These are phyloP conservation scores for Ramularia endophylla DNA, from an alignment of 2,329 filamentous ascomycete species.

Conservation along the genomic window DNA sequence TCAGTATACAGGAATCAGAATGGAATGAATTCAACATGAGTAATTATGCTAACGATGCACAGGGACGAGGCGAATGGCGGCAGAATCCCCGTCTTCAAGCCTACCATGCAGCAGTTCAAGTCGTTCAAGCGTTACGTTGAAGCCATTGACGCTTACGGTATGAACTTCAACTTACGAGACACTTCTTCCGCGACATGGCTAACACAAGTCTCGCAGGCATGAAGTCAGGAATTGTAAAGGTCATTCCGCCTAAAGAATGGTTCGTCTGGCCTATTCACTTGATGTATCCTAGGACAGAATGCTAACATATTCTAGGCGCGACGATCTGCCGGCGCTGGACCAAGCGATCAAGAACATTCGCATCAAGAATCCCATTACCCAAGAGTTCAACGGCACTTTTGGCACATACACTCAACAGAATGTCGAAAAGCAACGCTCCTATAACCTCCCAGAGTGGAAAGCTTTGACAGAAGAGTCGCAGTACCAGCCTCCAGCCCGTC, in stretches of 20 bases:
- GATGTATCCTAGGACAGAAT: conserved; percentile 4
- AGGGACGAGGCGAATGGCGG: conserved; percentile 57
- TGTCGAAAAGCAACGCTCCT: conserved; percentile 90
- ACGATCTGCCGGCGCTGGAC: conserved; percentile 69
- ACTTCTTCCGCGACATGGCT: no score
- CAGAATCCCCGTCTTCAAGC: conserved; percentile 87
- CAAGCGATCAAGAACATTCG: conserved; percentile 85
- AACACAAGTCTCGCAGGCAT: background rate
- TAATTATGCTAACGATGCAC: conserved; percentile 52
- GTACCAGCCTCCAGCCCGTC: conserved; percentile 86
- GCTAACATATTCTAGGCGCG: conserved; percentile 44
- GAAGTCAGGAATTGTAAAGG: conserved; percentile 91
- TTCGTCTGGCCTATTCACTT: conserved; percentile 47
- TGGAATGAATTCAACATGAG: no score
- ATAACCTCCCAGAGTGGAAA: conserved; percentile 96
- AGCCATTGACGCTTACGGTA: conserved; percentile 88
- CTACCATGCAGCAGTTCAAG: conserved; percentile 89
- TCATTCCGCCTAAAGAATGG: conserved; percentile 92
- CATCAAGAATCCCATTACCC: conserved; percentile 95
- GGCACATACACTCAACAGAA: conserved; percentile 97
- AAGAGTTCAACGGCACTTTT: conserved; percentile 94
- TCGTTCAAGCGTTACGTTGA: conserved; percentile 90
- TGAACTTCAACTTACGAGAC: conserved; percentile 62
- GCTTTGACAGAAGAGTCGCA: conserved; percentile 89
- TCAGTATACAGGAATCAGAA: no score